Evolutionary conservation across 2,329 filamentous ascomycete genomes (phyloP).

Genomic region (Diatrype stigma): DNA sequence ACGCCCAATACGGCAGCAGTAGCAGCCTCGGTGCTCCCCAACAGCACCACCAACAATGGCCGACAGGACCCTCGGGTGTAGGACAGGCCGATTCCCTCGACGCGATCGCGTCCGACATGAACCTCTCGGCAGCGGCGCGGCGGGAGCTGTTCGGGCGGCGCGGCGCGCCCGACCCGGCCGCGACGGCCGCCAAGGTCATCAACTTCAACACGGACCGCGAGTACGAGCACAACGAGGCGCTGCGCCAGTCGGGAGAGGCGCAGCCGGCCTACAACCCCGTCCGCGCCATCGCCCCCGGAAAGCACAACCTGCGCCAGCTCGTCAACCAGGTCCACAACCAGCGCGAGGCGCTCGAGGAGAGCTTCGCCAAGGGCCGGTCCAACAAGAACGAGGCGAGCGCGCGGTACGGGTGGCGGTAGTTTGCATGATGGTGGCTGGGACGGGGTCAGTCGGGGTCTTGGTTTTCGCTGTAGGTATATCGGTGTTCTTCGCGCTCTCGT

Average conservation of each 20-base stretch:
- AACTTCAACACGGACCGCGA: constrained; percentile 88
- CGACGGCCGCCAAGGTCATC: constrained; percentile 61
- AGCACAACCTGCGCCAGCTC: constrained; percentile 84
- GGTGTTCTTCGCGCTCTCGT: too few relatives aligned
- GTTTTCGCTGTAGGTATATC: too few relatives aligned
- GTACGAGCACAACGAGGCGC: constrained; percentile 77
- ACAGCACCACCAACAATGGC: too few relatives aligned
- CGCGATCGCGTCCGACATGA: constrained; percentile 70
- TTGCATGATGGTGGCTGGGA: constrained; percentile 53
- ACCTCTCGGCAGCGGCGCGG: constrained; percentile 70
- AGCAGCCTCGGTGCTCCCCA: constrained; percentile 1
- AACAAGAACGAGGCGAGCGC: constrained; percentile 79
- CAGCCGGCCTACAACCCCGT: constrained; percentile 73
- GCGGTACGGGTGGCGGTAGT: constrained; percentile 72
- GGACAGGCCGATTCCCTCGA: constrained; percentile 53
- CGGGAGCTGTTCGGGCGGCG: constrained; percentile 81
- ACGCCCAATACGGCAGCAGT: constrained; percentile 25
- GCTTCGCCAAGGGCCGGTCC: constrained; percentile 75
- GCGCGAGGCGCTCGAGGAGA: constrained; percentile 84
- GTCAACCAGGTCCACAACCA: constrained; percentile 80
- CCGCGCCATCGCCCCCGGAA: constrained; percentile 76
- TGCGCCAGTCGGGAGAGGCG: constrained; percentile 63
- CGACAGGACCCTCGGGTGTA: too few relatives aligned
- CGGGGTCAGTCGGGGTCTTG: too few relatives aligned
- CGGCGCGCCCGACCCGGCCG: constrained; percentile 32